Evolutionary conservation across 805 yeast genomes (phyloP), one percentile per base, ranked within the genome.

Genomic region (Saccharomycopsis babjevae): DNA sequence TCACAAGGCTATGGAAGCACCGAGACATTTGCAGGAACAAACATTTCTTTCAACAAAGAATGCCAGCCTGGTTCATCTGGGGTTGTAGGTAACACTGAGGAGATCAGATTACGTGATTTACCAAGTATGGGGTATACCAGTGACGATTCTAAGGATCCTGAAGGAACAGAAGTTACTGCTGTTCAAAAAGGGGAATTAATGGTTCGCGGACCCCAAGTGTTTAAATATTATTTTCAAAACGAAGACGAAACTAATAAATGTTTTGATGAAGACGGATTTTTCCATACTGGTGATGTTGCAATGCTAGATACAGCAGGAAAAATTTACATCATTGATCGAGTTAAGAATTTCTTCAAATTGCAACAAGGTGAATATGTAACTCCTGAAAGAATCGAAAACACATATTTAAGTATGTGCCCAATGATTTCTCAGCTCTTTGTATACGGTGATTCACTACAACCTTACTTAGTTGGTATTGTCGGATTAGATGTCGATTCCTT

Each of bases 381-480:
- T 3, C 88, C 88, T n/a, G 89, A 84, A 68, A 80, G 77, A 69
- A 79, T 84, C 64, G 89, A 84, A 67, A 82, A 81, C 67, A 72
- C 72, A 20, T 83, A 84, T 68, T 70, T 81, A 43, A 71, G 83
- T 1, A 69, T 70, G 11, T 73, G 75, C 64, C 73, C 81, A 3
- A 63, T 72, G 46, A 64, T 78, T 32, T 66, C 77, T 6, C 87
- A 83, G 69, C 67, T 79, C 36, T 83, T 74, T 64, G 79, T 79
- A 10, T 81, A 83, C 67, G 89, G 89, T 22, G 83, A 82, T 66
- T 79, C 86, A 1, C 66, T 75, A 16, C 71, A 79, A 66, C 74
- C 76, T 13, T 81, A 64, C 66, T 70, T 84, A 66, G 85, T 84
- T 13, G 85, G 78, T 5, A 71, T 84, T 59, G 66, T 78, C 52